These are phyloP conservation scores for Huntiella abstrusa DNA, from an alignment of 2,329 filamentous ascomycete genomes.

Conservation along the genomic window DNA sequence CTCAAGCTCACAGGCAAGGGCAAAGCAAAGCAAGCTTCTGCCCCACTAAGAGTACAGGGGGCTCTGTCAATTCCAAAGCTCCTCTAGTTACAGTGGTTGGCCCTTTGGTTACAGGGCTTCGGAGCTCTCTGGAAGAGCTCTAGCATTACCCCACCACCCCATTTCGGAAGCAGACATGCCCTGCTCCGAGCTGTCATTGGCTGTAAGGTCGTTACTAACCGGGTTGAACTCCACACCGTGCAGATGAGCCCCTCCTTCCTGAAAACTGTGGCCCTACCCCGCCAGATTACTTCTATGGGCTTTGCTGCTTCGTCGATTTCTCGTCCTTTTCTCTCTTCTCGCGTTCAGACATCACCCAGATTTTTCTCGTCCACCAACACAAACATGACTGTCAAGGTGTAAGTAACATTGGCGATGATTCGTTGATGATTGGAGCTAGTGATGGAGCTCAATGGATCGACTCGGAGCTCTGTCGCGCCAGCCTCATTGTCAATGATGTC, in stretches of 20 bases:
- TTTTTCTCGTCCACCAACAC: slow-evolving; percentile 36
- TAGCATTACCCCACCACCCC: neutral
- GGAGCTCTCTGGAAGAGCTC: too few species aligned
- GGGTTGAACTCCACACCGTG: slow-evolving; percentile 22
- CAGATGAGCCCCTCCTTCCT: slow-evolving; percentile 27
- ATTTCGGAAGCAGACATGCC: slow-evolving; percentile 7
- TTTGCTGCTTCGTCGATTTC: slow-evolving; percentile 20
- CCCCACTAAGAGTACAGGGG: too few species aligned
- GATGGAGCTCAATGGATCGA: neutral
- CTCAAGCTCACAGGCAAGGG: too few species aligned
- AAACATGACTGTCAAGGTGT: slow-evolving; percentile 57
- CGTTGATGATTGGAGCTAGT: neutral
- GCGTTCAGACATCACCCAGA: slow-evolving; percentile 20
- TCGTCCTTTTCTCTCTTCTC: slow-evolving; percentile 23
- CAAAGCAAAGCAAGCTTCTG: too few species aligned
- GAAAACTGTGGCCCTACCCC: slow-evolving; percentile 23
- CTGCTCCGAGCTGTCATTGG: slow-evolving; percentile 14
- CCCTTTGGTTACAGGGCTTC: too few species aligned
- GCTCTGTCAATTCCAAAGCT: too few species aligned
- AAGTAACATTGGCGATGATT: slow-evolving; percentile 21
- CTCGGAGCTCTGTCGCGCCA: neutral
- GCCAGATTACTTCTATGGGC: slow-evolving; percentile 19
- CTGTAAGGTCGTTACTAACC: slow-evolving; percentile 19
- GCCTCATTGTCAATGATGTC: neutral
- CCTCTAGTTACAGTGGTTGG: too few species aligned